Percentiles rank a stretch among this genome's conserved stretches.
phyloP scores from a whole-genome alignment of 106 monocot species.

The Agapanthus africanus region DNA sequence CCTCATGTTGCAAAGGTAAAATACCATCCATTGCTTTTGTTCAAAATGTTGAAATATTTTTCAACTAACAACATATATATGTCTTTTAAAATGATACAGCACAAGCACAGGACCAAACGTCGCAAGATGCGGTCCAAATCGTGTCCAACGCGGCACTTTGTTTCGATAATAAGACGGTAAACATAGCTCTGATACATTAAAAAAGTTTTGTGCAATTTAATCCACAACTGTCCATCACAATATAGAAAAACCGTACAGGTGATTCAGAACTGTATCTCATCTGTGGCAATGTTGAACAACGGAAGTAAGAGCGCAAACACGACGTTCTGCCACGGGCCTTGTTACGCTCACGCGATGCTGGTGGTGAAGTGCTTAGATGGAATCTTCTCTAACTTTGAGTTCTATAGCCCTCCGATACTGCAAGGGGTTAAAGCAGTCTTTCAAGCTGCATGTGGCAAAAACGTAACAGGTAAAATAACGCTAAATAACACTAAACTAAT shows the following conservation, averaged over 20 bases:
- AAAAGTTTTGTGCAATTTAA: too few species aligned
- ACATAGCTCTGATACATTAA: neutral
- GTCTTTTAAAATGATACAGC: neutral
- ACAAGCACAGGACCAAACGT: neutral
- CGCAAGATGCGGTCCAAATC: slow-evolving; percentile 17
- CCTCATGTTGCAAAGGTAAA: slow-evolving; percentile 16
- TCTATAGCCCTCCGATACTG: slow-evolving; percentile 12
- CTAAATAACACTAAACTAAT: too few species aligned
- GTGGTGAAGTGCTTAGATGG: slow-evolving; percentile 16
- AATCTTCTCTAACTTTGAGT: slow-evolving; percentile 16
- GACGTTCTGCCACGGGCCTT: slow-evolving; percentile 15
- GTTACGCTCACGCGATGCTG: slow-evolving; percentile 20
- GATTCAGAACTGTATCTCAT: slow-evolving; percentile 9
- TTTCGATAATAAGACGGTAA: slow-evolving; percentile 19
- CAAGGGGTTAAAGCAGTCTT: slow-evolving; percentile 16
- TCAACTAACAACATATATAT: neutral
- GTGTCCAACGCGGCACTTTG: slow-evolving; percentile 21
- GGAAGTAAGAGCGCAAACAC: neutral
- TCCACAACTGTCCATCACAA: too few species aligned
- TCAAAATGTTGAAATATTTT: neutral
- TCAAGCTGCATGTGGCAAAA: slow-evolving; percentile 19
- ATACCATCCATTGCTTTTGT: neutral
- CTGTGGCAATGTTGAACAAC: neutral
- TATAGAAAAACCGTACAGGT: slow-evolving; percentile 2
- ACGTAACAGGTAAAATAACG: slow-evolving; percentile 7